A percentile compares a stretch with the other conserved stretches of the same genome.
Conservation (phyloP, 768 basidiomycete species). For the Fomitopsis serialis region DNA sequence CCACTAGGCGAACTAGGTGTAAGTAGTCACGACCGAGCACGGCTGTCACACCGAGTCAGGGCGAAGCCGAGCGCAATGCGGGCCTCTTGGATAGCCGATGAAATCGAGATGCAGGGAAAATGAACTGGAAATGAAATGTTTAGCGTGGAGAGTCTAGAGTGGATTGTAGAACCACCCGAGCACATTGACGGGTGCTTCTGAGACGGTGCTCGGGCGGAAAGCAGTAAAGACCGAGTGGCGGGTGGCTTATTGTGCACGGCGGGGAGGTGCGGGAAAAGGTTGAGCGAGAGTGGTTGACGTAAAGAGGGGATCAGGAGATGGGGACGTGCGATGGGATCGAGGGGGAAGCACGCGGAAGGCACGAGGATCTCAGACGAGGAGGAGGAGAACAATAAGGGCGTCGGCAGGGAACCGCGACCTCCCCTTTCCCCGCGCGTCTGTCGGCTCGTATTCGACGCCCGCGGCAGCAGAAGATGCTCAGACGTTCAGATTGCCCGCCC, state of each 20-base stretch:
- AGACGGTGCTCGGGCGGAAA: neutral
- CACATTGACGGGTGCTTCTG: neutral
- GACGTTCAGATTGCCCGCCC: neutral
- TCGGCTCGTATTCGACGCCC: neutral
- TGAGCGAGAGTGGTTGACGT: neutral
- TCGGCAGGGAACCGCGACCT: neutral
- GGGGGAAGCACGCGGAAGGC: slow-evolving; percentile 7
- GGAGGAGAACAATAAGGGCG: slow-evolving; percentile 10
- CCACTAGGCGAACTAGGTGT: too few species aligned
- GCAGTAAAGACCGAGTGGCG: neutral
- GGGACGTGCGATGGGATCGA: neutral
- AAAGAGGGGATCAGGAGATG: neutral
- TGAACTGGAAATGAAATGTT: neutral
- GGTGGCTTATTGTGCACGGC: neutral
- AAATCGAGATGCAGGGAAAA: neutral
- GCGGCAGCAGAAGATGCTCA: neutral
- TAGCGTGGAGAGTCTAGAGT: too few species aligned
- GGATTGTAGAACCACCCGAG: too few species aligned
- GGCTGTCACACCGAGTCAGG: too few species aligned
- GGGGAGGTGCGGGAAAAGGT: neutral
- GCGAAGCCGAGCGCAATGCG: too few species aligned
- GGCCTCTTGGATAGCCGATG: too few species aligned
- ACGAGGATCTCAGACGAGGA: slow-evolving; percentile 20
- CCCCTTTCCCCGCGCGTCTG: neutral
- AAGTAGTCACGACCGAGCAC: too few species aligned